phyloP scores from a whole-genome alignment of 305 asterid species.

The Fraxinus paxiana region DNA sequence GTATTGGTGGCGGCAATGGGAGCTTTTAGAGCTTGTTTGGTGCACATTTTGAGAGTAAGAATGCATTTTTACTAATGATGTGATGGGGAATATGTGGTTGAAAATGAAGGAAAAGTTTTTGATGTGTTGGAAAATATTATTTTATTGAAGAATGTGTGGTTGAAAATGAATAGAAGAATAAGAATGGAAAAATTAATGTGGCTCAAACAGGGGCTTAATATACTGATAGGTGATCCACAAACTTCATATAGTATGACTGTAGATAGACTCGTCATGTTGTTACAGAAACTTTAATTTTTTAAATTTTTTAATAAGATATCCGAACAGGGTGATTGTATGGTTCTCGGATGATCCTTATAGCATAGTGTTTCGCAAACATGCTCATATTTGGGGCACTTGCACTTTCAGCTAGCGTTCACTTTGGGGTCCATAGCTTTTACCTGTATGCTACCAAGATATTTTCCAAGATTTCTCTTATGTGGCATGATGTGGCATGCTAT shows the following conservation, averaged over 20 bases:
- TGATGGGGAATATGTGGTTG: too few species aligned
- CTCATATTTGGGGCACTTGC: neutral
- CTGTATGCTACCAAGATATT: neutral
- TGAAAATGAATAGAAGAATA: too few species aligned
- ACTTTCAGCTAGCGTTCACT: neutral
- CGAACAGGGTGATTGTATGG: neutral
- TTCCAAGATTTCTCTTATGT: neutral
- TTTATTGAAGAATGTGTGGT: too few species aligned
- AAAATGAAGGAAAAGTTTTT: too few species aligned
- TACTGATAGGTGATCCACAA: neutral
- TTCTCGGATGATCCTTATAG: neutral
- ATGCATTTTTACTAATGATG: too few species aligned
- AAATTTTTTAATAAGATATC: neutral
- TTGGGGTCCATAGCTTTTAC: neutral
- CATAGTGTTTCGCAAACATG: neutral
- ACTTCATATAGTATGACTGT: neutral
- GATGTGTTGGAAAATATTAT: too few species aligned
- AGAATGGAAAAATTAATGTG: too few species aligned
- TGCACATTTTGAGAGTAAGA: too few species aligned
- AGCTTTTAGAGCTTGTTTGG: neutral
- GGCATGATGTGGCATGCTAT: neutral
- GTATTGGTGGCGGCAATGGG: neutral
- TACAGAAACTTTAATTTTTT: neutral
- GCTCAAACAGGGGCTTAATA: neutral
- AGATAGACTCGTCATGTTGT: neutral